Base-by-base conservation (phyloP, 1,139 yeast genomes). In the Candida labiduridarum region DNA sequence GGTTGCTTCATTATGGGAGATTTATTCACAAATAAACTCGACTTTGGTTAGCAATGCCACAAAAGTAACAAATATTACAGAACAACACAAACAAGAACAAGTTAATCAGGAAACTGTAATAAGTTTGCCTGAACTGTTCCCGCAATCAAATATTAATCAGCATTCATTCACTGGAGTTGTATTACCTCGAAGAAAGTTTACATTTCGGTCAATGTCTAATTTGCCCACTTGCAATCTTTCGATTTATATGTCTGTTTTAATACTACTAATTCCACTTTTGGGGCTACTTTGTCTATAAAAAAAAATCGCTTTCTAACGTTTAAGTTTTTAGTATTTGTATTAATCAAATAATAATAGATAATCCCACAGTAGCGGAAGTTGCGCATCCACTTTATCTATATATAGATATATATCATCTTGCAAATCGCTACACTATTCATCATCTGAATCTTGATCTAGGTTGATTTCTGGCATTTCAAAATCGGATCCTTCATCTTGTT, bases 401-500 rank as follows among this genome's bases (percentile, higher is more conserved):
- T 9, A 7, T 25, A 25, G 2, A 25, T 19, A 19, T 19, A 3
- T 19, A 3, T 19, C 22, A 19, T 19, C 29, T 25, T 8, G 10
- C 9, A 4, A 36, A 16, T 15, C 11, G 10, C 27, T 19, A 12
- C 18, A 19, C 43, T 39, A 46, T 44, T 52, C 54, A 31, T 50
- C 53, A 40, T 51, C 52, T 8, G 54, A 48, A 35, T 47, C 52
- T 6, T 31, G 27, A 35, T 53, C 55, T 22, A 50, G 19, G 39
- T 52, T 49, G 41, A 82, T 59, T 31, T 76, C 82, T 50, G 88
- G 87, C 52, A 83, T 80, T 54, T 81, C 87, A 51, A 83, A 78
- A 53, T 83, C 87, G 5, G 81, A 76, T 19, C 64, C 69, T 8
- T 65, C 73, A 4, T 16, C 46, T 14, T 35, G 33, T 14, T 27